phyloP scores from a whole-genome alignment of 2,329 filamentous ascomycete species.

The Scedosporium apiospermum region DNA sequence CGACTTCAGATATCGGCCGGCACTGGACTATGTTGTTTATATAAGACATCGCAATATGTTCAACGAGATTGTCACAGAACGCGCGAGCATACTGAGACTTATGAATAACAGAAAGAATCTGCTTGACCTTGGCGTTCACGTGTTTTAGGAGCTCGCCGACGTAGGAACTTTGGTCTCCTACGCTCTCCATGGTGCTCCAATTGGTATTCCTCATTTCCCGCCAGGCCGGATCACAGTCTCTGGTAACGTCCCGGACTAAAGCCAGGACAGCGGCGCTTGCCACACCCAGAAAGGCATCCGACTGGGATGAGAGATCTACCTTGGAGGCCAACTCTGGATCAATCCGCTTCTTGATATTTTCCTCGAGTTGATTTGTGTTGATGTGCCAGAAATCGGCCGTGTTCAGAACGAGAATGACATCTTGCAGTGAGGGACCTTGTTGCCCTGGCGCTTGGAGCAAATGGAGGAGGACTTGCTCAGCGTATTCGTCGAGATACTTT shows the following conservation, averaged over 20 bases:
- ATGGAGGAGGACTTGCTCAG: slow-evolving; percentile 78
- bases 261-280: slow-evolving; percentile 78
- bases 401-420: slow-evolving; percentile 80
- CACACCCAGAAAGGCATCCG: slow-evolving; percentile 90
- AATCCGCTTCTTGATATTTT: slow-evolving; percentile 86
- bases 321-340: slow-evolving; percentile 65
- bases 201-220: slow-evolving; percentile 94
- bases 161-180: slow-evolving; percentile 89
- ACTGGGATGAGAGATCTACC: slow-evolving; percentile 86
- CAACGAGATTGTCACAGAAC: slow-evolving; percentile 93
- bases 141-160: slow-evolving; percentile 70
- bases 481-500: slow-evolving; percentile 91
- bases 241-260: slow-evolving; percentile 74
- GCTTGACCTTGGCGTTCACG: slow-evolving; percentile 60
- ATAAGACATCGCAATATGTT: slow-evolving; percentile 71
- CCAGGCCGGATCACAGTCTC: slow-evolving; percentile 79
- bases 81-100: slow-evolving; percentile 93
- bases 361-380: slow-evolving; percentile 86
- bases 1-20: slow-evolving; percentile 83
- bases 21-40: slow-evolving; percentile 80
- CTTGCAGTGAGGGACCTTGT: slow-evolving; percentile 50
- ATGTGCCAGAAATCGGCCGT: slow-evolving; percentile 96
- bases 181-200: slow-evolving; percentile 88
- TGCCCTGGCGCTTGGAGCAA: slow-evolving; percentile 50
- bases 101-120: slow-evolving; percentile 67